A percentile compares a stretch with the other conserved stretches of the same genome.
phyloP scores from a whole-genome alignment of 331 rosid genomes.

The Malus hybrid region DNA sequence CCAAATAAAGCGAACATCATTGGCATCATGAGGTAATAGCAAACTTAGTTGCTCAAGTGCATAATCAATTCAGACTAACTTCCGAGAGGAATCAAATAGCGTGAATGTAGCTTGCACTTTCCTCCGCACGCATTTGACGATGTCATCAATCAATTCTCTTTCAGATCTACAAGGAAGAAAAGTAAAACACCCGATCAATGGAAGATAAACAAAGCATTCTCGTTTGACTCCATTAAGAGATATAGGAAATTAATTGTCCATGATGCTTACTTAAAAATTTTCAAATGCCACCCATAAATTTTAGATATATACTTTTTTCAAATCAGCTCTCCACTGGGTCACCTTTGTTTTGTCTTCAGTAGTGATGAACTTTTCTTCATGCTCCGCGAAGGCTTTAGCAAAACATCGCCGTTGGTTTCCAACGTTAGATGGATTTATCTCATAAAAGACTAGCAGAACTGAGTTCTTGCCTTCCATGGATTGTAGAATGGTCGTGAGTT shows the following conservation, averaged over 20 bases:
- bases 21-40: background rate
- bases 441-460: background rate
- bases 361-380: background rate
- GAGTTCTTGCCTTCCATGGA: background rate
- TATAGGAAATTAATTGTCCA: background rate
- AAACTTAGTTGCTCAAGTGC: background rate
- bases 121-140: background rate
- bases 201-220: background rate
- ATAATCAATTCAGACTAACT: conserved; percentile 6
- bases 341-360: background rate
- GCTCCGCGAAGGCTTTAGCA: background rate
- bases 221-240: too few relatives aligned
- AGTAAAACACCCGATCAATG: background rate
- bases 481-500: background rate
- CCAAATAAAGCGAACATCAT: too few relatives aligned
- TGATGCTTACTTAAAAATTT: background rate
- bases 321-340: conserved; percentile 4
- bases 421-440: background rate
- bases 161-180: conserved; percentile 1
- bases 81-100: background rate
- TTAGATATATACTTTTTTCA: background rate
- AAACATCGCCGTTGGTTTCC: background rate
- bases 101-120: background rate
- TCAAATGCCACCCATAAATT: background rate
- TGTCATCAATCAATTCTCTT: background rate